Base-by-base conservation (phyloP, 257 asterid species). In the Solanum neorickii region DNA sequence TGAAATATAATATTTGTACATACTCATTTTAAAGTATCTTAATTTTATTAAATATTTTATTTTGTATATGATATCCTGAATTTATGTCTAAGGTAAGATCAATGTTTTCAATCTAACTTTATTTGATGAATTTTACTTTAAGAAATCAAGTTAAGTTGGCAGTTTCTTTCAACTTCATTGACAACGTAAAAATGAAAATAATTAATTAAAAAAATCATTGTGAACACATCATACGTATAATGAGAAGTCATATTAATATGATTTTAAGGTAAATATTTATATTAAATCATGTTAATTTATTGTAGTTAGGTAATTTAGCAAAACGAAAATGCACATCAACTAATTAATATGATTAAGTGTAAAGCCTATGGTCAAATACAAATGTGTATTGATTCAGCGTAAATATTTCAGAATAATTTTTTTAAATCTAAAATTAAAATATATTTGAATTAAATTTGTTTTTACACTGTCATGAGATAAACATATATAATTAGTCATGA, bases 81-180 rank as follows among this genome's bases (percentile, higher is more conserved):
- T 66, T 82, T 52, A 82, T 41, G 41, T 62, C 56, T 70, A 86
- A 84, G 41, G 73, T 29, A 60, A 83, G 88, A 83, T 42, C 68
- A 85, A 72, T 84, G 73, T 85, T 77, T 76, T 77, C 83, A 85
- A 83, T 87, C 49, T 59, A 74, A 83, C 84, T 68, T 65, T 83
- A 25, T 37, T 25, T 12, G 69, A 6, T 60, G 25, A 74, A 41
- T 44, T 27, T 62, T 27, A 27, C 74, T 76, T 75, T 5, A 84
- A 56, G 77, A 80, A 80, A 80, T 80, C 68, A 47, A 80, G 66
- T 80, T 46, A 80, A 47, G 85, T 29, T 29, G 56, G 31, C 18
- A 80, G 85, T 80, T 47, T 80, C 69, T 80, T 80, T 80, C 85
- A 80, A 10, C 69, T 80, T 80, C 18, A 29, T 47, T 20, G 18